Percentiles rank a stretch among this genome's conserved stretches.
Conservation (phyloP, 306 rosid species). For the Quercus dentata region DNA sequence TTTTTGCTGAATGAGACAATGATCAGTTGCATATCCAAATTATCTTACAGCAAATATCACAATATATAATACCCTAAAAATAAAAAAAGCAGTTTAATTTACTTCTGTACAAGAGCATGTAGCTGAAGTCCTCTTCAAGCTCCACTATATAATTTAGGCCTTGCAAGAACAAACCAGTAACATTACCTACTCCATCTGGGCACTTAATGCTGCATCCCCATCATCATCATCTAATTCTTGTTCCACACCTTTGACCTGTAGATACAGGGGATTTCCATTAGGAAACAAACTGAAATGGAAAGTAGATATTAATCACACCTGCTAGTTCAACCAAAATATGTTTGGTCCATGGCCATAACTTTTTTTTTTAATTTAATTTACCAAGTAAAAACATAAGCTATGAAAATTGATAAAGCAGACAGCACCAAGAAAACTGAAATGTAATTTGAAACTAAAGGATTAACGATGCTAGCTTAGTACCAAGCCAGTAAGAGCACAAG, state of each 20-base stretch:
- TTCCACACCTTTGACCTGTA: slow-evolving; percentile 90
- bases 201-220: slow-evolving; percentile 50
- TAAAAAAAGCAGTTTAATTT: slow-evolving; percentile 4
- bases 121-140: slow-evolving; percentile 5
- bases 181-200: slow-evolving; percentile 48
- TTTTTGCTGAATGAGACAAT: not conserved
- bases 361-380: not conserved
- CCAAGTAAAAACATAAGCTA: not conserved
- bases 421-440: not conserved
- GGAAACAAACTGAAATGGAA: not conserved
- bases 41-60: not conserved
- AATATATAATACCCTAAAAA: not conserved
- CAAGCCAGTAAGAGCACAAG: not conserved
- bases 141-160: not conserved
- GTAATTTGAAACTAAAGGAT: not conserved
- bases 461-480: not conserved
- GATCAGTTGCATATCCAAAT: not conserved
- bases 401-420: not conserved
- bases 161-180: not conserved
- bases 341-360: not conserved
- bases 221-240: slow-evolving; percentile 77
- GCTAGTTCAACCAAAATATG: not conserved
- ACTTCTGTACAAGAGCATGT: slow-evolving; percentile 26
- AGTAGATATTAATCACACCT: not conserved
- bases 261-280: slow-evolving; percentile 9